Conservation (phyloP, 495 filamentous ascomycete species). For the Platismatia glauca region DNA sequence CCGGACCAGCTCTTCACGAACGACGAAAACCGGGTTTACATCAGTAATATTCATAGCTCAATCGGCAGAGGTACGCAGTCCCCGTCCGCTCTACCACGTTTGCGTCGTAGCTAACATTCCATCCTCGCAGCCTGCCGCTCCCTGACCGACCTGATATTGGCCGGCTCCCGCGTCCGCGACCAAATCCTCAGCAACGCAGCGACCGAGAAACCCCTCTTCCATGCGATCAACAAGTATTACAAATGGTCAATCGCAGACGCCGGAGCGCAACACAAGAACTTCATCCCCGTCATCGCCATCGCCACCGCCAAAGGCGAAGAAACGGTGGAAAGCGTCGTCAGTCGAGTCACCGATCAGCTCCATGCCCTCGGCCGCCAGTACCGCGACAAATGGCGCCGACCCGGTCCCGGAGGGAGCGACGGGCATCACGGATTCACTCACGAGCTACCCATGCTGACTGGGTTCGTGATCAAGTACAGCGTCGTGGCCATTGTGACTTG, state of each 20-base stretch:
- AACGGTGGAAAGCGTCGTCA: constrained; percentile 27
- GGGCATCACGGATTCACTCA: constrained; percentile 4
- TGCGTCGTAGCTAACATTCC: neutral
- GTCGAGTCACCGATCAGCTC: constrained; percentile 28
- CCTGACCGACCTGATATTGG: constrained; percentile 31
- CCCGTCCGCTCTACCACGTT: neutral
- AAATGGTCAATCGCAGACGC: constrained; percentile 39
- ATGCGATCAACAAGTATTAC: constrained; percentile 32
- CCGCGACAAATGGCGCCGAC: constrained; percentile 16
- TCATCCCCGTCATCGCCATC: constrained; percentile 32
- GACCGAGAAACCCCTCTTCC: constrained; percentile 30
- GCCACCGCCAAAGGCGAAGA: constrained; percentile 29
- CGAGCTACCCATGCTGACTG: constrained; percentile 31
- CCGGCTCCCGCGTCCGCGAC: constrained; percentile 37
- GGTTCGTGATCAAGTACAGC: constrained; percentile 35
- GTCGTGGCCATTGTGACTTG: constrained; percentile 37
- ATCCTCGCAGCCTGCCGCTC: constrained; percentile 31
- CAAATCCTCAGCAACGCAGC: constrained; percentile 24
- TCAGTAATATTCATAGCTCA: constrained; percentile 35
- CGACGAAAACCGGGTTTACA: constrained; percentile 35
- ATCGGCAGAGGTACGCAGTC: constrained; percentile 32
- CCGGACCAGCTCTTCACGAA: constrained; percentile 48
- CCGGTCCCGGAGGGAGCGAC: constrained; percentile 2
- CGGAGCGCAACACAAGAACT: constrained; percentile 17
- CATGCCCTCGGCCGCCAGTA: constrained; percentile 28